phyloP scores from a whole-genome alignment of 2,329 filamentous ascomycete genomes.

The Epicoccum sorghinum region DNA sequence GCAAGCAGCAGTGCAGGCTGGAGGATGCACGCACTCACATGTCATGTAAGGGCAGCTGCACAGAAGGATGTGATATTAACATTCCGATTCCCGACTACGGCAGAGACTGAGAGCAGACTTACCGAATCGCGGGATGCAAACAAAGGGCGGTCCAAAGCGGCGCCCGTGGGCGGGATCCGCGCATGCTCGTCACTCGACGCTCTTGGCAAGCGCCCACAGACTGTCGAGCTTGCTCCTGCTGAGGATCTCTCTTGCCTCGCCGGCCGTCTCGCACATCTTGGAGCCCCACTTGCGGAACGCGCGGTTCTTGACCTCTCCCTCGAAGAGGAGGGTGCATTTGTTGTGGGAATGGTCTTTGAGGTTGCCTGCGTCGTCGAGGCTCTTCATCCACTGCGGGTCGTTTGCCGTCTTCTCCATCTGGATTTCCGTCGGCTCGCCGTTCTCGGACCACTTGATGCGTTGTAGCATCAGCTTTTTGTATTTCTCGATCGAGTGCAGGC shows the following conservation, averaged over 20 bases:
- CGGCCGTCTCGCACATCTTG: conserved; percentile 90
- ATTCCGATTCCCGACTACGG: no score
- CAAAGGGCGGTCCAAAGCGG: no score
- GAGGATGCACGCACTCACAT: no score
- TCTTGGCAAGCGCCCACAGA: conserved; percentile 92
- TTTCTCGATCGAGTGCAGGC: conserved; percentile 77
- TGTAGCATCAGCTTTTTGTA: conserved; percentile 94
- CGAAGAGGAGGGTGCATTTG: conserved; percentile 83
- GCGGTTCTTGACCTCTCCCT: conserved; percentile 82
- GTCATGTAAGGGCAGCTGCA: no score
- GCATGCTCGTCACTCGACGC: conserved; percentile 18
- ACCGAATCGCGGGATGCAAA: no score
- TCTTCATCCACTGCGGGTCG: conserved; percentile 74
- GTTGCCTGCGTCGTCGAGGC: conserved; percentile 77
- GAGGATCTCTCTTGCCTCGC: conserved; percentile 81
- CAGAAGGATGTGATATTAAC: no score
- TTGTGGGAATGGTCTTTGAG: conserved; percentile 84
- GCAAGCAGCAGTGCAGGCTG: no score
- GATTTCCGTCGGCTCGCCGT: conserved; percentile 69
- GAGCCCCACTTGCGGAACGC: conserved; percentile 85
- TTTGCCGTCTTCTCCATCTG: conserved; percentile 65
- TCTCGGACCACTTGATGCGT: conserved; percentile 94
- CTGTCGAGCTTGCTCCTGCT: conserved; percentile 87
- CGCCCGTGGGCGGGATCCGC: no score
- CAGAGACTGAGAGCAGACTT: no score